Conservation (phyloP, 2,329 filamentous ascomycete species). For the Aspergillus sp. region DNA sequence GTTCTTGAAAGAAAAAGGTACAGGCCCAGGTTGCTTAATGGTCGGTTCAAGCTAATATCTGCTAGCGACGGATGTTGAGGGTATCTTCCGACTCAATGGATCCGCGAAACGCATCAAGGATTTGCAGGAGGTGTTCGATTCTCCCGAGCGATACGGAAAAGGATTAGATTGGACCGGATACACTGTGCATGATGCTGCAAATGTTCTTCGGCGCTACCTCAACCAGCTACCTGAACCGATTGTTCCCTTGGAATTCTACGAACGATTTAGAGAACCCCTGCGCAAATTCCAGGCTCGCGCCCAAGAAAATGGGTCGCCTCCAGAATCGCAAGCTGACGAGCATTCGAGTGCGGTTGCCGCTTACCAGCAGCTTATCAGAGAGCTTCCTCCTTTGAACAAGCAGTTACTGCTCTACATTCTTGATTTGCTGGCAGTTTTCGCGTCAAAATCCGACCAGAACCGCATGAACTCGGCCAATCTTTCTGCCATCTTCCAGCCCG, state of each 20-base stretch:
- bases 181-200: slow-evolving; percentile 97
- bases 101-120: slow-evolving; percentile 99
- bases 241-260: slow-evolving; percentile 90
- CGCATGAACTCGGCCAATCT: slow-evolving; percentile 95
- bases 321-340: slow-evolving; percentile 75
- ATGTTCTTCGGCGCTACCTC: slow-evolving; percentile 91
- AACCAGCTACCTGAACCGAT: slow-evolving; percentile 97
- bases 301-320: slow-evolving; percentile 69
- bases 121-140: slow-evolving; percentile 87
- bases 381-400: slow-evolving; percentile 88
- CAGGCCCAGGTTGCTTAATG: slow-evolving; percentile 33
- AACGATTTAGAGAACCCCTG: slow-evolving; percentile 84
- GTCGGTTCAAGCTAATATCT: background rate
- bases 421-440: slow-evolving; percentile 93
- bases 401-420: slow-evolving; percentile 95
- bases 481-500: slow-evolving; percentile 96
- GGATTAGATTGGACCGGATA: slow-evolving; percentile 96
- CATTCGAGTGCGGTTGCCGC: slow-evolving; percentile 74
- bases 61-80: slow-evolving; percentile 87
- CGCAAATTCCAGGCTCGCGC: slow-evolving; percentile 70
- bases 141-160: slow-evolving; percentile 93
- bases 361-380: slow-evolving; percentile 90
- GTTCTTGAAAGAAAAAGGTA: slow-evolving; percentile 97
- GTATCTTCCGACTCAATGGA: slow-evolving; percentile 93
- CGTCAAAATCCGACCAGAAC: slow-evolving; percentile 94